Evolutionary conservation across 2,329 filamentous ascomycete genomes (phyloP), one percentile per base, ranked within the genome.

Genomic region (Laburnicola sp.): DNA sequence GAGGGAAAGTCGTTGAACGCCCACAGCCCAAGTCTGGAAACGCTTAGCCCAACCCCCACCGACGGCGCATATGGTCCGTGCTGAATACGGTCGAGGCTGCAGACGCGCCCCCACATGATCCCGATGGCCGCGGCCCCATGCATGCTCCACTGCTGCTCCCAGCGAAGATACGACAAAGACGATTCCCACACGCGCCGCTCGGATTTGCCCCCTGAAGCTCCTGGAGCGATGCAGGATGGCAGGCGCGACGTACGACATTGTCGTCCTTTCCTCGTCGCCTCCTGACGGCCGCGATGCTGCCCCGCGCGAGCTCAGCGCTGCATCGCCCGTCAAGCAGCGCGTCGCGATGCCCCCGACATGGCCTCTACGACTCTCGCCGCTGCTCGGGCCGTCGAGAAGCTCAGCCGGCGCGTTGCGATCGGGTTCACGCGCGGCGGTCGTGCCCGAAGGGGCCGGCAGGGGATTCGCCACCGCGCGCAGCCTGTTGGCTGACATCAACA

Each of bases 391-490:
- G 10, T 54, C 46, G 45, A 64, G 42, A 9, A 44, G 50, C 23
- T 39, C 51, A 0, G 4, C 30, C 35, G 57, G 58, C 65, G 66
- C 65, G 66, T 69, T 69, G 23, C 59, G 47, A 48, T 53, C 54
- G 21, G 66, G 64, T 3, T 63, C 63, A 26, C 58, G 63, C 36
- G 68, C 64, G 44, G 59, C 57, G 22, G 47, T 58, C 1, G 60
- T 69, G 27, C 64, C 70, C 22, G 51, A 60, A 21, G 61, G 55
- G 6, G 62, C 58, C 9, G 41, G 56, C 2, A 60, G 62, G 48
- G 70, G 69, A 22, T 73, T 72, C 46, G 66, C 66, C 60, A 71
- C 68, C 48, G 68, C 69, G 5, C 57, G 57, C 45, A 69, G 63
- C 45, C 51, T 74, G 11, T 45, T 72, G n/a, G 39, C 30, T 10